phyloP scores from a whole-genome alignment of 345 rosid species.

The Arabis hirsuta region DNA sequence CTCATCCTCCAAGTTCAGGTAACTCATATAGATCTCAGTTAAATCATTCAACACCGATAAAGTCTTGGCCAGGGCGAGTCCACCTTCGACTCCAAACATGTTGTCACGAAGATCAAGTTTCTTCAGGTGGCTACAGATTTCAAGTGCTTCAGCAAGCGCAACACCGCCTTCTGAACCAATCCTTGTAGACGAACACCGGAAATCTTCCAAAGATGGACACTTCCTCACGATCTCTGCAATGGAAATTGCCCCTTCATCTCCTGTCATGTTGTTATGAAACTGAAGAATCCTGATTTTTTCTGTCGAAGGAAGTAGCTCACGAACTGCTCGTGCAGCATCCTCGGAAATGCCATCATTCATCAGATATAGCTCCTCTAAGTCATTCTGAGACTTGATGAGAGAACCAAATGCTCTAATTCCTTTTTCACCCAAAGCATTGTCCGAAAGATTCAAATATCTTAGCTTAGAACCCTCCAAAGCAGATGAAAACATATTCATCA shows the following conservation, averaged over 20 bases:
- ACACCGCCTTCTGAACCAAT: slow-evolving; percentile 81
- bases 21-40: slow-evolving; percentile 78
- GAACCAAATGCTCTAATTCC: slow-evolving; percentile 82
- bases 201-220: slow-evolving; percentile 69
- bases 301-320: slow-evolving; percentile 82
- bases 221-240: slow-evolving; percentile 67
- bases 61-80: slow-evolving; percentile 65
- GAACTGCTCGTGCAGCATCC: slow-evolving; percentile 84
- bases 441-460: slow-evolving; percentile 73
- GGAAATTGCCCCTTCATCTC: slow-evolving; percentile 80
- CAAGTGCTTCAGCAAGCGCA: slow-evolving; percentile 76
- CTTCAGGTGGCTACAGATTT: slow-evolving; percentile 59
- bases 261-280: slow-evolving; percentile 93
- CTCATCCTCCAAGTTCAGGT: slow-evolving; percentile 85
- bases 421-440: slow-evolving; percentile 96
- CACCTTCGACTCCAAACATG: slow-evolving; percentile 88
- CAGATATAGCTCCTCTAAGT: slow-evolving; percentile 79
- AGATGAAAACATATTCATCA: slow-evolving; percentile 71
- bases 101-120: slow-evolving; percentile 92
- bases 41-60: slow-evolving; percentile 53
- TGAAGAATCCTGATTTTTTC: slow-evolving; percentile 75
- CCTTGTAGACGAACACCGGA: slow-evolving; percentile 83
- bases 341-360: slow-evolving; percentile 92
- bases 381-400: slow-evolving; percentile 68
- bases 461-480: slow-evolving; percentile 75